phyloP scores from a whole-genome alignment of 768 basidiomycete genomes.

The Lactifluus rugatus region DNA sequence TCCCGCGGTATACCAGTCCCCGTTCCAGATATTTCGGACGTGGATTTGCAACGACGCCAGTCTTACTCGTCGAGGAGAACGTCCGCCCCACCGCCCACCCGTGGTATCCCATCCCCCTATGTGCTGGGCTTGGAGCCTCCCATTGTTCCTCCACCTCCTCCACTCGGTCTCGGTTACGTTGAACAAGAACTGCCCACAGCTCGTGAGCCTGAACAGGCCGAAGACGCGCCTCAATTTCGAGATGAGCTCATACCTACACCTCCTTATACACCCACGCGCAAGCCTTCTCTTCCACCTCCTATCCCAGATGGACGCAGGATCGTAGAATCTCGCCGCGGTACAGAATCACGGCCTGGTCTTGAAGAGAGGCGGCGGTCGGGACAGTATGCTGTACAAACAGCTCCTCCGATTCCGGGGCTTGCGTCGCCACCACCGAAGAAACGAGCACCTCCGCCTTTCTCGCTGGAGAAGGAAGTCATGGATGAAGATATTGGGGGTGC shows the following conservation, averaged over 20 bases:
- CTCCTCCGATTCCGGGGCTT: background rate
- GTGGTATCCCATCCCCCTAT: constrained; percentile 8
- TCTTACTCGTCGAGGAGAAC: constrained; percentile 9
- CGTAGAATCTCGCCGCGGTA: constrained; percentile 10
- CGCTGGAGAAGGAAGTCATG: constrained; percentile 16
- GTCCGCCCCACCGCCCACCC: constrained; percentile 12
- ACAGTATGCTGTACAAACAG: background rate
- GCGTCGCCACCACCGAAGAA: constrained; percentile 5
- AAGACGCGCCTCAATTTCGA: background rate
- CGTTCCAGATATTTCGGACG: background rate
- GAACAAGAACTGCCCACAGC: constrained; percentile 8
- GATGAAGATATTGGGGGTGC: constrained; percentile 35
- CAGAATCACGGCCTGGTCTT: background rate
- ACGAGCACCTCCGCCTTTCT: constrained; percentile 5
- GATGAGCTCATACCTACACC: background rate
- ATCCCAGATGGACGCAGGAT: constrained; percentile 7
- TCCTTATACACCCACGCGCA: background rate
- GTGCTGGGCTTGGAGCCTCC: background rate
- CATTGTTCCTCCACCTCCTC: constrained; percentile 1
- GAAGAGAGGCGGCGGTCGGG: constrained; percentile 9
- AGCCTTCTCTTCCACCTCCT: constrained; percentile 4
- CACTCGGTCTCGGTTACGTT: background rate
- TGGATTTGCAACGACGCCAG: constrained; percentile 2
- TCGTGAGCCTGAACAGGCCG: constrained; percentile 7
- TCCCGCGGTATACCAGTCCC: constrained; percentile 2